Conservation (phyloP, 2,329 filamentous ascomycete genomes). For the Pezicula carpinea region DNA sequence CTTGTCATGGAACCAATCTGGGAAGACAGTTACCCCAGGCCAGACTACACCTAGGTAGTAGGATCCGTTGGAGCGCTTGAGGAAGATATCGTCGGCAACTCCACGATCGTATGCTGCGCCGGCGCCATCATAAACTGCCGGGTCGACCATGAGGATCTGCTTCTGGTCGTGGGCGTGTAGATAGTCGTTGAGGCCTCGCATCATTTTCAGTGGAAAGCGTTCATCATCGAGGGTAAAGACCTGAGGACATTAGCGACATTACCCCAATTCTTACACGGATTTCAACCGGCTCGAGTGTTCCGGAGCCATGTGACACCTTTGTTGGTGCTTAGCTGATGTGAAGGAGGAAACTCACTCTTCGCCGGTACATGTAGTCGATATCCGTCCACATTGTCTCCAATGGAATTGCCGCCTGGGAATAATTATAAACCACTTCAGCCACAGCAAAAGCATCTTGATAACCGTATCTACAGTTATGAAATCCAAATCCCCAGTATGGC, state of each 20-base stretch:
- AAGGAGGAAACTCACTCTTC: conserved; percentile 31
- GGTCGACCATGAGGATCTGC: conserved; percentile 77
- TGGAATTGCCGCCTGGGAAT: conserved; percentile 59
- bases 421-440: conserved; percentile 64
- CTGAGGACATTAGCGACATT: conserved; percentile 6
- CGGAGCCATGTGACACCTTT: neutral
- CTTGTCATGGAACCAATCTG: conserved; percentile 70
- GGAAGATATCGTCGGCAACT: conserved; percentile 41
- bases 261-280: too few relatives aligned
- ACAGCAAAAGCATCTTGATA: conserved; percentile 59
- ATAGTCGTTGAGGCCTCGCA: conserved; percentile 61
- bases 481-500: conserved; percentile 60
- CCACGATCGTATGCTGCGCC: conserved; percentile 51
- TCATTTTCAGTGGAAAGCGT: conserved; percentile 54
- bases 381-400: conserved; percentile 68
- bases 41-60: conserved; percentile 65
- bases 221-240: conserved; percentile 62
- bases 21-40: conserved; percentile 69
- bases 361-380: conserved; percentile 55
- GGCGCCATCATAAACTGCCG: conserved; percentile 50
- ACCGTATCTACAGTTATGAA: conserved; percentile 61
- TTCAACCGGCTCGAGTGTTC: too few relatives aligned
- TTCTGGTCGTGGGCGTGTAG: conserved; percentile 64
- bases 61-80: conserved; percentile 49
- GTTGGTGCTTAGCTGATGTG: neutral